Evolutionary conservation across 208 protist genomes (phyloP), one percentile per base, ranked within the genome.

Genomic region (Tritrichomonas musculus): DNA sequence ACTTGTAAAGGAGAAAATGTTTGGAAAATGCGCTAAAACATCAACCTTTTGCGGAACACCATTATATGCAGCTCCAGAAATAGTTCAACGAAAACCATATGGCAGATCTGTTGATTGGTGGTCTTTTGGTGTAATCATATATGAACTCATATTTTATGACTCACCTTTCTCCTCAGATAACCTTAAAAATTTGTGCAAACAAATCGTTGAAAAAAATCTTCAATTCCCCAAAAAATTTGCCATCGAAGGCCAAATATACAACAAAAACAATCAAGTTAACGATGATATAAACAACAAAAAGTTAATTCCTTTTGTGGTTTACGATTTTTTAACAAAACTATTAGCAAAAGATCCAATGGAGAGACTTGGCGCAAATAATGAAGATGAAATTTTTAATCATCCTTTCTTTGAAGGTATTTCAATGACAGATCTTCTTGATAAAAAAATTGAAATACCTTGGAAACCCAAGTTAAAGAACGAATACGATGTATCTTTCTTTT

Each of bases 61-160:
- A 20, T 92, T 94, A 77, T 94, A 94, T 53, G 49, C 94, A 33
- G 80, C 80, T n/a, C 80, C 80, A 33, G 80, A 92, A 64, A 80
- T 93, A 44, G 72, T 97, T 1, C 80, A 94, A 72, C 93, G 94
- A 25, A 39, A 93, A 49, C 94, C 95, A 53, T 96, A 97, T 77
- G 96, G 95, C 44, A 95, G 94, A 57, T 95, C 94, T 33, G 96
- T 96, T 20, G 96, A 97, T 93, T 97, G 95, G 95, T 97, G 96
- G 95, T 94, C 75, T 57, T 93, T 97, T 25, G 96, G 96, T 53
- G 96, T 95, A 11, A 82, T 97, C 4, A 50, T 96, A 49, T 97
- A 95, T 94, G 95, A 97, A 72, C 96, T 97, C 95, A 64, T 97
- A 17, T 96, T 95, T 41, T 95, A 95, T 0, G 4, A 33, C 36